Evolutionary conservation across 2,329 filamentous ascomycete genomes (phyloP).

Genomic region (Aureobasidium sp.): DNA sequence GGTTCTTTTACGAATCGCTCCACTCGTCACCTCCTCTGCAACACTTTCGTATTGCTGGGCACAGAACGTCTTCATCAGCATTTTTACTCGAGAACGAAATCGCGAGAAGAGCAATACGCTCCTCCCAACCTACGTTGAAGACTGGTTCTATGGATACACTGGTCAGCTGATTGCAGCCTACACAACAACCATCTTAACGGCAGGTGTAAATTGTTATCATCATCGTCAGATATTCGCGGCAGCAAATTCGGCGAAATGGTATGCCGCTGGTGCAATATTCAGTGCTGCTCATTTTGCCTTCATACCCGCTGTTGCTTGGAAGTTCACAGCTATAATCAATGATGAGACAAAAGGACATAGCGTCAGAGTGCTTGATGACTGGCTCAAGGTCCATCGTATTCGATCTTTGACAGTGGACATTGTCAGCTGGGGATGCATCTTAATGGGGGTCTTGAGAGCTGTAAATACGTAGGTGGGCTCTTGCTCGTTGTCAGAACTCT

Average conservation of each 20-base stretch:
- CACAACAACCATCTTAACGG: background rate
- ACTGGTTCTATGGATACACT: constrained; percentile 3
- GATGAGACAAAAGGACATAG: constrained; percentile 2
- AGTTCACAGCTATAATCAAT: background rate
- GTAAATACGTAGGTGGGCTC: background rate
- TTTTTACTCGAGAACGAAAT: background rate
- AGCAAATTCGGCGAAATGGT: background rate
- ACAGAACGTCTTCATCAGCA: constrained; percentile 6
- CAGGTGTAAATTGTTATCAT: background rate
- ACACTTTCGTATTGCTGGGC: constrained; percentile 7
- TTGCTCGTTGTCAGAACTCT: background rate
- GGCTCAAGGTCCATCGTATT: constrained; percentile 2
- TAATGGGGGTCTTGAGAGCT: background rate
- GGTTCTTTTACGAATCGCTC: background rate
- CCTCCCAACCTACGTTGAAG: background rate
- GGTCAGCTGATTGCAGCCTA: constrained; percentile 1
- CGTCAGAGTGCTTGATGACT: background rate
- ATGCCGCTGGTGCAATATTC: background rate
- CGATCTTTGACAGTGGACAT: constrained; percentile 4
- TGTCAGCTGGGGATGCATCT: background rate
- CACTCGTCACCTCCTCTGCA: constrained; percentile 1
- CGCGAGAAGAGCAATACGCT: background rate
- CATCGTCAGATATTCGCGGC: background rate
- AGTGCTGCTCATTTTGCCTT: constrained; percentile 4
- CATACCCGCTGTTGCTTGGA: constrained; percentile 4